Conservation (phyloP, 495 filamentous ascomycete genomes). For the Pyrenopolyporus hunteri region DNA sequence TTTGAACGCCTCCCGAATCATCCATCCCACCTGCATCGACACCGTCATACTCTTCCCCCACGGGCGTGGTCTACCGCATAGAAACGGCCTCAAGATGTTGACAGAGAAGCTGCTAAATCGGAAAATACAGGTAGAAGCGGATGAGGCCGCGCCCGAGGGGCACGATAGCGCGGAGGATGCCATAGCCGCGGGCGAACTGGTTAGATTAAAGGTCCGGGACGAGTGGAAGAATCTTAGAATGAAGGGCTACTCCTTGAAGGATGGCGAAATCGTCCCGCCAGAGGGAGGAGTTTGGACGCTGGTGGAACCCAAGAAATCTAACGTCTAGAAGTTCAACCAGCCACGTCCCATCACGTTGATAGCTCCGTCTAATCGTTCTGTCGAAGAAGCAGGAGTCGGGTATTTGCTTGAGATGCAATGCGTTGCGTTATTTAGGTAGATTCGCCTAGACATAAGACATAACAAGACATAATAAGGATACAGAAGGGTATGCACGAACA, state of each 20-base stretch:
- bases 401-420: background rate
- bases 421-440: background rate
- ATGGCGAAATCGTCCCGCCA: conserved; percentile 60
- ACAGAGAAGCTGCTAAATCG: conserved; percentile 67
- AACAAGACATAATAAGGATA: too few species aligned
- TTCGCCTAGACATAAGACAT: background rate
- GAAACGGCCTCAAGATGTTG: conserved; percentile 75
- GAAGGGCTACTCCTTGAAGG: conserved; percentile 66
- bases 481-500: conserved; percentile 1
- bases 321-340: background rate
- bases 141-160: conserved; percentile 58
- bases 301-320: conserved; percentile 17
- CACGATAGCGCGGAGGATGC: conserved; percentile 94
- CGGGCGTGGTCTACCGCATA: conserved; percentile 71
- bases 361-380: background rate
- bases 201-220: conserved; percentile 67
- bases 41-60: conserved; percentile 86
- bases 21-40: conserved; percentile 86
- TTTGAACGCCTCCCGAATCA: conserved; percentile 78
- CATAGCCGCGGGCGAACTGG: conserved; percentile 82
- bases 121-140: conserved; percentile 76
- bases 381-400: background rate
- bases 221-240: conserved; percentile 67
- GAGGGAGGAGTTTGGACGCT: conserved; percentile 15
- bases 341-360: background rate